Evolutionary conservation across 257 asterid genomes (phyloP), one percentile per base, ranked within the genome.

Genomic region (Ajuga chamaepitys): DNA sequence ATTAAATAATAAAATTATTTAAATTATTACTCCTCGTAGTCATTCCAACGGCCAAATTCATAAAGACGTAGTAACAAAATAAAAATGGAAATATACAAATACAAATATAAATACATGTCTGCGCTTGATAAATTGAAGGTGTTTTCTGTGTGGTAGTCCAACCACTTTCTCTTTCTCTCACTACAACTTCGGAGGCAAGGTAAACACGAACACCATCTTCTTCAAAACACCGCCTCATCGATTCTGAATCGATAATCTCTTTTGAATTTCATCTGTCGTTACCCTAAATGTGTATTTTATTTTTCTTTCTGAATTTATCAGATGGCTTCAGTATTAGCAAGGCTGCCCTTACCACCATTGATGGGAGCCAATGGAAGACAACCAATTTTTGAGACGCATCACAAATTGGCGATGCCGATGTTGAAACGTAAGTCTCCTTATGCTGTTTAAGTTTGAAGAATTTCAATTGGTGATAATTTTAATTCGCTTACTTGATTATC

Each of bases 301-400:
- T 42, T 46, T 10, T 62, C 18, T 22, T n/a, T 34, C 44, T 67
- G 50, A 56, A 28, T 69, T 12, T 21, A 28, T 68, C 62, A 71
- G 81, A 73, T 73, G 97, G 95, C 95, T 71, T 82, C 91, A 64
- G 59, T 82, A 12, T 65, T 82, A 38, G 85, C 88, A 47, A 74
- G 78, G 75, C 68, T 87, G 56, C 79, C 84, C 32, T 77, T 81
- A 40, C 86, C 94, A 5, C 80, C 87, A 11, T 32, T 78, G 67
- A 25, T 76, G 66, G 25, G 62, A 55, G 73, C 70, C 77, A 66
- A 37, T 51, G 86, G 77, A 54, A 79, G 67, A 70, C 86, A 78
- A 25, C 75, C 82, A 69, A 48, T 71, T 69, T 72, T 69, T 26
- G 78, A 82, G 41, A 44, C 74, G 59, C 73, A 56, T 71, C 81